Evolutionary conservation across 805 yeast species (phyloP), one percentile per base, ranked within the genome.

Genomic region (Saturnispora saitoi): DNA sequence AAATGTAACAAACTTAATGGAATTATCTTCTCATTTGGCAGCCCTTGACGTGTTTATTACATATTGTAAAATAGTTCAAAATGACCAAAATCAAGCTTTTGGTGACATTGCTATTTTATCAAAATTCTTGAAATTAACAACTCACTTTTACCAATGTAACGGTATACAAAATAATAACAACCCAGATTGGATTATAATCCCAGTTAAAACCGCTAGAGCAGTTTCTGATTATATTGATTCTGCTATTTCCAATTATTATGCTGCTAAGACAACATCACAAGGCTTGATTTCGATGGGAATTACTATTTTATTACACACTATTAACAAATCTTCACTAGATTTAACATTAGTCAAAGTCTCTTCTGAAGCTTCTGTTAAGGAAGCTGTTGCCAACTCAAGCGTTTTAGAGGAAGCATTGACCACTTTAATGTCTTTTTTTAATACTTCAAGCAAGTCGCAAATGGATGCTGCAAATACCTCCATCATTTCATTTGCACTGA

Each of bases 361-460:
- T 2, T 42, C 49, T 14, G 22, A 29, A 10, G 31, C 42, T 15
- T 36, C 29, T 11, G 36, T 40, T 12, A 41, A 39, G 14, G 36
- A 5, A 4, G 3, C 17, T 10, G 42, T 48, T 6, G 31, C 34
- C 11, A 29, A 28, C 7, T 22, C 42, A 10, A 34, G 14, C 10
- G 43, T 55, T 5, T 57, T 54, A 9, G 54, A 51, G 1, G 42
- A 50, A 10, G 57, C 65, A 3, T 54, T 62, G 19, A 43, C 49
- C 8, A 74, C 86, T 0, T 68, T 90, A 53, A 74, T 73, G 45
- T 62, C 78, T 1, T 75, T 80, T 48, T 88, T 86, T 61, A 78
- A 79, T 56, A 78, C 93, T 1, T 67, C 76, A 2, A 76, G 80
- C 40, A 68, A 81, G 4, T 73, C 72, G 34, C 89, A 84, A 61